Percentiles rank a stretch among this genome's conserved stretches.
These are phyloP conservation scores for Populus trichocarpa DNA, from an alignment of 441 rosid species.

Conservation along the genomic window DNA sequence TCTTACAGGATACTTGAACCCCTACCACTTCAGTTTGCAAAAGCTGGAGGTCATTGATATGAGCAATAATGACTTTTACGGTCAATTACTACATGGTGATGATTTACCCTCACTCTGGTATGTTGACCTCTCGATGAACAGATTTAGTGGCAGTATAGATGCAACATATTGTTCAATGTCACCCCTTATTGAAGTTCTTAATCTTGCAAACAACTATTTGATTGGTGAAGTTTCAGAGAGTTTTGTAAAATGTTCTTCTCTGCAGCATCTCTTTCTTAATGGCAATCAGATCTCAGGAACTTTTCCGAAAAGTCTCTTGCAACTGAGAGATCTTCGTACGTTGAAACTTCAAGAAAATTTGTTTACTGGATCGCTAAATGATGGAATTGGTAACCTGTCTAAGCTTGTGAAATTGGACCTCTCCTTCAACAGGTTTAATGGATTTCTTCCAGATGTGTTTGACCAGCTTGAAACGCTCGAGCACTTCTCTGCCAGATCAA, in stretches of 20 bases:
- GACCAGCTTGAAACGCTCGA: neutral
- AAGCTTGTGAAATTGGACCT: constrained; percentile 8
- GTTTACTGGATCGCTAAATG: constrained; percentile 1
- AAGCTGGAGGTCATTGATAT: constrained; percentile 11
- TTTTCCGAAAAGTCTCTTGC: neutral
- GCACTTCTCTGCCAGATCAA: neutral
- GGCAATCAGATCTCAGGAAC: neutral
- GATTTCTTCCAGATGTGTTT: constrained; percentile 15
- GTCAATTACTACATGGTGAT: neutral
- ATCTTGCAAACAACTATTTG: constrained; percentile 3
- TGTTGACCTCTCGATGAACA: constrained; percentile 6
- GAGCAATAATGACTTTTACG: neutral
- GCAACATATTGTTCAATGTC: constrained; percentile 3
- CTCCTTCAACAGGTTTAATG: constrained; percentile 9
- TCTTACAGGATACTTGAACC: neutral
- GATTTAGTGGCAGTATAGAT: neutral
- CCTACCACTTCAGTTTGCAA: neutral
- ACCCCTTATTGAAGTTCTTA: neutral
- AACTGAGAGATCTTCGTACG: neutral
- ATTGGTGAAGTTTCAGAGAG: neutral
- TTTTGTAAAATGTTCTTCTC: constrained; percentile 1
- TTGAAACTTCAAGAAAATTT: constrained; percentile 12
- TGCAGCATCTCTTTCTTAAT: constrained; percentile 6
- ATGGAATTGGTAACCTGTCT: neutral
- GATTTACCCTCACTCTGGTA: neutral